Evolutionary conservation across 2,329 filamentous ascomycete species (phyloP), one percentile per base, ranked within the genome.

Genomic region (Aspergillus phoenicis): DNA sequence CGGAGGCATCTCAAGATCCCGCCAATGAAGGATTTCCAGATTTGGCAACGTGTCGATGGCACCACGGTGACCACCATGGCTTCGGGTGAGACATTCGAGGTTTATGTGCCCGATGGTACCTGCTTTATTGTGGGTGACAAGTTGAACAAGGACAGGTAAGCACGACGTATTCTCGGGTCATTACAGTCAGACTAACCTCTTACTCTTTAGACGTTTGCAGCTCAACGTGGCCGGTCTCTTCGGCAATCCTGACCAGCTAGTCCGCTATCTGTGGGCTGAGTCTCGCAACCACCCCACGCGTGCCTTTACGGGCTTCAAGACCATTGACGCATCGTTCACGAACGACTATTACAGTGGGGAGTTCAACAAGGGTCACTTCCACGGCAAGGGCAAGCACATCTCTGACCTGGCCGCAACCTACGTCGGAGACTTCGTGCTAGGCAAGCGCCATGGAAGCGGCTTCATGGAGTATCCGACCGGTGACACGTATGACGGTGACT

Each of bases 381-480:
- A 88, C 67, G 86, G 86, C 52, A 74, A 79, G 22, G 84, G 85
- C 55, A 82, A 79, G 26, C 78, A 82, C 64, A 83, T 87, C 65
- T 78, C 78, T 36, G 79, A 83, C 63, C 80, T 78, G 26, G 85
- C 84, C 51, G 81, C 85, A 57, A 81, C 80, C 24, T 89, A 88
- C 71, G 76, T 73, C 15, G 86, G 86, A 17, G 73, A 78, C 5
- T 87, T 87, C 70, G 74, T 80, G 55, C 76, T 84, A 36, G 80
- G 80, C 49, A 74, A 80, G 57, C 83, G 83, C 57, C 81, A 85
- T 41, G 86, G 86, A 20, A 77, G 82, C 55, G 86, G 86, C 54
- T 78, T 78, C 11, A 84, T 87, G 78, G 83, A 80, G 5, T 87
- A 86, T 71, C 80, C 83, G 26, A 86, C 80, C 7, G 80, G 81